phyloP scores from a whole-genome alignment of 2,329 filamentous ascomycete genomes.

The Cylindrodendrum hubeiense region DNA sequence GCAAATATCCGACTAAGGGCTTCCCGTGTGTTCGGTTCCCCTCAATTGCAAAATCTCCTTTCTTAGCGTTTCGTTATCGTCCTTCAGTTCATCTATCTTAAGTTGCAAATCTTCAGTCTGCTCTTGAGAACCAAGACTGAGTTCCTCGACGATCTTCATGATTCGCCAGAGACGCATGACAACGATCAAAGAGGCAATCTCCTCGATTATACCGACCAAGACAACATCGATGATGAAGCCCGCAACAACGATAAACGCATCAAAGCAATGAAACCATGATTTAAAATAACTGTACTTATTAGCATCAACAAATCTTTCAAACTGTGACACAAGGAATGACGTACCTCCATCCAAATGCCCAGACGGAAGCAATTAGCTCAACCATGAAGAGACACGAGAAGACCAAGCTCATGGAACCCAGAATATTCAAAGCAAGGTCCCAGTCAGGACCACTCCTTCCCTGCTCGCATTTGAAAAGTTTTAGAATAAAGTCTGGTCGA shows the following conservation, averaged over 20 bases:
- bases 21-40: neutral
- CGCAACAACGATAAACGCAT: constrained; percentile 71
- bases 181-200: constrained; percentile 75
- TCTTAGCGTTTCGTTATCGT: constrained; percentile 52
- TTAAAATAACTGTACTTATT: constrained; percentile 62
- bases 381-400: constrained; percentile 75
- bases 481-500: constrained; percentile 19
- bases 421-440: constrained; percentile 20
- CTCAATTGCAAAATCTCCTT: constrained; percentile 8
- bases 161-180: constrained; percentile 76
- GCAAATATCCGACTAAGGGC: neutral
- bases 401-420: constrained; percentile 59
- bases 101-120: constrained; percentile 69
- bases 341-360: constrained; percentile 72
- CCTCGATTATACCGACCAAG: constrained; percentile 69
- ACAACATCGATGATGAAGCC: constrained; percentile 73
- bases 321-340: constrained; percentile 36
- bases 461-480: constrained; percentile 26
- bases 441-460: constrained; percentile 18
- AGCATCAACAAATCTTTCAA: constrained; percentile 7
- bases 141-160: constrained; percentile 78
- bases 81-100: constrained; percentile 64
- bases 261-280: constrained; percentile 73
- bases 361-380: constrained; percentile 70
- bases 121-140: constrained; percentile 72